Percentiles rank a stretch among this genome's conserved stretches.
Evolutionary conservation across 352 stramenopile species (phyloP).

Genomic region (Pythium pyrilobum): DNA sequence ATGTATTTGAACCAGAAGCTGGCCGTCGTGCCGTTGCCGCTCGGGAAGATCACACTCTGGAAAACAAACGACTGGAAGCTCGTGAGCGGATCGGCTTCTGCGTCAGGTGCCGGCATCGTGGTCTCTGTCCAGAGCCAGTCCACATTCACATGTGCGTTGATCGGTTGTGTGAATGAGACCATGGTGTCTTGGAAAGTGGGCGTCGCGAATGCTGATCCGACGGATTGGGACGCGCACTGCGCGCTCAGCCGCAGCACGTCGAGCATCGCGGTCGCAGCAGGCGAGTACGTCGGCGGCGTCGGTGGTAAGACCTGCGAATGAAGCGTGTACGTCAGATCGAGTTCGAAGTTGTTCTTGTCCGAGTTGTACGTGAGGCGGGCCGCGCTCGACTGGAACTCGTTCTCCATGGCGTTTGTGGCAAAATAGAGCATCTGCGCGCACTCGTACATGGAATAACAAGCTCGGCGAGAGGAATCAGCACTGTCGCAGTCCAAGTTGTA

Average conservation of each 20-base stretch:
- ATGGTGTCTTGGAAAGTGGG: neutral
- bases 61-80: slow-evolving; percentile 6
- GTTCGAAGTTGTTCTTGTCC: neutral
- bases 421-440: slow-evolving; percentile 2
- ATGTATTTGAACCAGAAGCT: neutral
- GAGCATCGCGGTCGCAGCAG: neutral
- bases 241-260: slow-evolving; percentile 2
- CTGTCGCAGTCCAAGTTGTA: neutral
- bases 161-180: neutral
- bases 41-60: neutral
- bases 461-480: neutral
- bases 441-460: slow-evolving; percentile 1
- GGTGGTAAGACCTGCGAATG: neutral
- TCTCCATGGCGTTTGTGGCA: neutral
- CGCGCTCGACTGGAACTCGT: neutral
- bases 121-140: too few relatives aligned
- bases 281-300: neutral
- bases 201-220: neutral
- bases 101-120: neutral
- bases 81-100: neutral
- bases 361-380: neutral
- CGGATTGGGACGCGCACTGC: neutral
- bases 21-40: neutral
- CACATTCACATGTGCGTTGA: too few relatives aligned
- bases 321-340: neutral